Evolutionary conservation across 2,329 filamentous ascomycete species (phyloP).

Genomic region (Trichoderma cornu-damae): DNA sequence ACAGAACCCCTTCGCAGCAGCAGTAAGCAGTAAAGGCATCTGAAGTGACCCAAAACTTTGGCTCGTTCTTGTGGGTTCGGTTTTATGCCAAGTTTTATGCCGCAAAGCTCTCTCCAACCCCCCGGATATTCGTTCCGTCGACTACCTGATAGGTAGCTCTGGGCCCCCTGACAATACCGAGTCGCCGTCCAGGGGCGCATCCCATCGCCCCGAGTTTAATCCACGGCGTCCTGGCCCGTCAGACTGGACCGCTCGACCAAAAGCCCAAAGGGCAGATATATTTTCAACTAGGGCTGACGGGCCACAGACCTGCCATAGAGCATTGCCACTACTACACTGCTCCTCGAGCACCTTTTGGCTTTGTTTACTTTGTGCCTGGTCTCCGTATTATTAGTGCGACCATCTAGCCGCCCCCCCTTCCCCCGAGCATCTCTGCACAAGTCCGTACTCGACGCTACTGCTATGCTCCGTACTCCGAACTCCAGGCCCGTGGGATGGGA

Average conservation of each 20-base stretch:
- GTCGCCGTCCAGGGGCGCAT: background rate
- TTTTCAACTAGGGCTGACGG: constrained; percentile 9
- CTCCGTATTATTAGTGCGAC: no score
- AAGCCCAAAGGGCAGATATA: no score
- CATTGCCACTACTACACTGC: no score
- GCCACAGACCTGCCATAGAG: no score
- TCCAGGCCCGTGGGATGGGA: constrained; percentile 10
- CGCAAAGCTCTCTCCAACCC: background rate
- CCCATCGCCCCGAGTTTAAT: background rate
- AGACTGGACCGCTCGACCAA: background rate
- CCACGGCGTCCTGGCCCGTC: background rate
- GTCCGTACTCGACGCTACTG: no score
- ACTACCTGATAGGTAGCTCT: background rate
- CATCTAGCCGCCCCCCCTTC: no score
- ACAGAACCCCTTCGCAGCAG: no score
- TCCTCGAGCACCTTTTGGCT: no score
- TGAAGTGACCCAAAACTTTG: no score
- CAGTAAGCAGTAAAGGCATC: no score
- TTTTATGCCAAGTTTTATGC: no score
- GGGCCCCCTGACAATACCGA: background rate
- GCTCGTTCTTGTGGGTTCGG: no score
- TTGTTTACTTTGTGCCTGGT: background rate
- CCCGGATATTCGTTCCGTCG: background rate
- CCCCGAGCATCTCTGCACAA: background rate
- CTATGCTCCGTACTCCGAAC: constrained; percentile 8